Percentiles rank a stretch among this genome's conserved stretches.
Conservation (phyloP, 139 green algal genomes). For the Chlorella sp. region DNA sequence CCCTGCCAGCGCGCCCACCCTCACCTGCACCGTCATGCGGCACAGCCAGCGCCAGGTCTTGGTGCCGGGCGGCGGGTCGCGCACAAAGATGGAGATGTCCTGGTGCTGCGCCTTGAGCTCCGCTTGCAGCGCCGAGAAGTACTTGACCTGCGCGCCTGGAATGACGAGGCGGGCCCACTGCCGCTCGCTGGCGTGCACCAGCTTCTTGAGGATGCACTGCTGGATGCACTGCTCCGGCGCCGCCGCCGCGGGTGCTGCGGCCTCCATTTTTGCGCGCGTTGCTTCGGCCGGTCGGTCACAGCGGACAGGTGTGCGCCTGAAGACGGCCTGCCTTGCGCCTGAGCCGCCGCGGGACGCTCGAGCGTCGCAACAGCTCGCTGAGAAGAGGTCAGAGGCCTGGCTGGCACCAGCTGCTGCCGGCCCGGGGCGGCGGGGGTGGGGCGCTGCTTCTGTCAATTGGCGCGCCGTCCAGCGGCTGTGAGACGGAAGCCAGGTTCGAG, state of each 20-base stretch:
- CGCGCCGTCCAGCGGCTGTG: too few relatives aligned
- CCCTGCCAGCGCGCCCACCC: background rate
- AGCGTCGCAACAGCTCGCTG: background rate
- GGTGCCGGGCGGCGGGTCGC: background rate
- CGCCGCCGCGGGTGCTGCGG: background rate
- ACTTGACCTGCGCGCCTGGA: background rate
- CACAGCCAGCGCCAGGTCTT: background rate
- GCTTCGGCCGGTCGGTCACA: background rate
- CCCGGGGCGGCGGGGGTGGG: too few relatives aligned
- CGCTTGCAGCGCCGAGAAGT: background rate
- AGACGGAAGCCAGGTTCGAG: too few relatives aligned
- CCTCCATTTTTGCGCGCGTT: background rate
- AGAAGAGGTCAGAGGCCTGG: background rate
- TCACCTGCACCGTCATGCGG: conserved; percentile 15
- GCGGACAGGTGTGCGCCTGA: background rate
- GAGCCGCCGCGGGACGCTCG: too few relatives aligned
- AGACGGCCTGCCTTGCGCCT: too few relatives aligned
- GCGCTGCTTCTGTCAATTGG: too few relatives aligned
- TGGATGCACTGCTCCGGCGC: too few relatives aligned
- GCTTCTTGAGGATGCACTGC: background rate
- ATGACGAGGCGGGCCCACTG: background rate
- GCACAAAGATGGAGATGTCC: background rate
- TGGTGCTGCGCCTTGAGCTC: background rate
- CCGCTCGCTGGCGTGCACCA: background rate
- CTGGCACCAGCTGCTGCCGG: background rate